phyloP scores from a whole-genome alignment of 2,329 filamentous ascomycete genomes.

The Thermoascus crustaceus region DNA sequence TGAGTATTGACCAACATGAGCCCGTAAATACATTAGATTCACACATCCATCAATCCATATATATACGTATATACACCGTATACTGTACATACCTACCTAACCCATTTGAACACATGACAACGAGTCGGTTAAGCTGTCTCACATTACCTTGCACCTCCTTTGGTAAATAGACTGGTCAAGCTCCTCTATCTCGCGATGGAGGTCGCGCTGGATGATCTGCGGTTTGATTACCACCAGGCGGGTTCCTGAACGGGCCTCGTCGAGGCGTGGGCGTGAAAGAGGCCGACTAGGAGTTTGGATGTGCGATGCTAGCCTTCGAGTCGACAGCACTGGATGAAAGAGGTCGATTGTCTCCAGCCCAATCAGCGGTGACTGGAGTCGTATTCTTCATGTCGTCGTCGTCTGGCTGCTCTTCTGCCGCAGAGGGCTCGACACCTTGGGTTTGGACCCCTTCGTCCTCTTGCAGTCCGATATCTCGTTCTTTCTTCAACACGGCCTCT shows the following conservation, averaged over 20 bases:
- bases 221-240: not conserved
- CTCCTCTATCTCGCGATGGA: not conserved
- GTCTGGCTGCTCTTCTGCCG: not conserved
- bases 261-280: not conserved
- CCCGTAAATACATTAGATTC: no score
- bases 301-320: not conserved
- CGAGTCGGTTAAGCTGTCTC: no score
- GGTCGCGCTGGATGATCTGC: not conserved
- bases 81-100: no score
- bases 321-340: not conserved
- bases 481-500: conserved; percentile 16
- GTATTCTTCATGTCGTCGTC: no score
- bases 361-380: no score
- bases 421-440: no score
- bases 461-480: conserved; percentile 17
- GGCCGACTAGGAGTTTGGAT: not conserved
- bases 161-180: no score
- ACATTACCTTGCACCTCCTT: no score
- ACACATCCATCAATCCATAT: no score
- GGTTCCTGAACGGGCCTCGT: not conserved
- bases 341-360: not conserved
- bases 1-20: no score
- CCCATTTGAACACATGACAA: no score
- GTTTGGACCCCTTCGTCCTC: conserved; percentile 5
- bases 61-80: no score